Base-by-base conservation (phyloP, 768 basidiomycete species). In the Calocybe cyanea region DNA sequence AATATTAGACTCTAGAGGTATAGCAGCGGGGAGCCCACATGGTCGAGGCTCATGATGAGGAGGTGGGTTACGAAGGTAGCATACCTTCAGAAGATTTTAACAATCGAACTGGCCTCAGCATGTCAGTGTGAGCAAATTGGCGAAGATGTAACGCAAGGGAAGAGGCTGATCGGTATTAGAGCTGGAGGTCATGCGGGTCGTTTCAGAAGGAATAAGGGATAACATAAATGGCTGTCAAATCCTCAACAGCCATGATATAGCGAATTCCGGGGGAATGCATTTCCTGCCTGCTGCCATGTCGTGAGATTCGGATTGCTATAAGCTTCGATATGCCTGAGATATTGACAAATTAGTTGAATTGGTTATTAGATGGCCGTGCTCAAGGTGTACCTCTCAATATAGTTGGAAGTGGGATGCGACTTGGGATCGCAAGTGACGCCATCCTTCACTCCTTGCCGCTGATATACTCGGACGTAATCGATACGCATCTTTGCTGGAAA, bases 391-490 rank as follows among this genome's bases (percentile, higher is more conserved):
- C 64, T 69, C 31, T 76, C 67, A 53, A 91, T 91, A 59, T 98
- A 99, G 46, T 81, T 67, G 14, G 80, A 61, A 2, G 95, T 99
- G 0, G 95, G 95, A 46, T 77, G 71, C 38, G 70, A 73, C 2
- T 80, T 67, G 7, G 95, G 95, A 61, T 90, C 75, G 63, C 95
- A 99, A 0, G 85, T 83, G 28, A 91, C 56, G 8, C 78, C 83
- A 44, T 84, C 71, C 52, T 78, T 66, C n/a, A 78, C 60, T 7
- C 85, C 92, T 17, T 79, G 60, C 28, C 85, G 79, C 67, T 96
- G 93, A 55, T 92, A 91, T 41, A 94, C 76, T 30, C 92, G 82
- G 18, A 99, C 77, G 55, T 96, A 97, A 63, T 97, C 95, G 52
- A 98, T 67, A 49, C 77, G 79, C 87, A 95, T 87, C 48, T 75